Conservation (phyloP, 306 rosid genomes). For the Vachellia pachyceras region DNA sequence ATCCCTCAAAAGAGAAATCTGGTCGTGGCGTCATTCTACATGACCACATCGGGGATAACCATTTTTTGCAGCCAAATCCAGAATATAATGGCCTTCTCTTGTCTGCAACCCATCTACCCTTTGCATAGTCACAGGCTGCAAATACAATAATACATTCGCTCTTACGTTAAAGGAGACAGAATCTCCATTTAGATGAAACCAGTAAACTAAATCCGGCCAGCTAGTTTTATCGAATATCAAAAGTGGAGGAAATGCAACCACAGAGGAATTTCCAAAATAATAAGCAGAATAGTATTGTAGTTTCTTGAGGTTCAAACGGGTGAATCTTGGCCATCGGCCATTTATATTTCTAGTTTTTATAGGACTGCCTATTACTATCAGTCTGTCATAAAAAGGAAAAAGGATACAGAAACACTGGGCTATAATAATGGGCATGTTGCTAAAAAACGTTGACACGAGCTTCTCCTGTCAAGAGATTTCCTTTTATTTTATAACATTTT, state of each 20-base stretch:
- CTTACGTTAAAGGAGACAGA: constrained; percentile 43
- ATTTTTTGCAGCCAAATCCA: constrained; percentile 76
- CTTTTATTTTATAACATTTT: neutral
- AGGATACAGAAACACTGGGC: constrained; percentile 24
- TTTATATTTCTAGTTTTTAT: neutral
- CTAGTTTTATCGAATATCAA: constrained; percentile 19
- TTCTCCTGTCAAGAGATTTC: neutral
- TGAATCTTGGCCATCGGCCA: constrained; percentile 22
- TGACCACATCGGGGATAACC: constrained; percentile 93
- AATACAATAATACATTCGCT: constrained; percentile 36
- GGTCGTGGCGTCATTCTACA: constrained; percentile 81
- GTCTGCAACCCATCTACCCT: constrained; percentile 91
- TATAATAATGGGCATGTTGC: constrained; percentile 22
- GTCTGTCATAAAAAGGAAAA: neutral
- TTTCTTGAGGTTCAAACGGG: constrained; percentile 11
- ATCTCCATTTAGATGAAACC: constrained; percentile 5
- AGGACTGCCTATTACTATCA: constrained; percentile 12
- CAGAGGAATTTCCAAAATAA: constrained; percentile 1
- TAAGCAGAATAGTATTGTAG: constrained; percentile 13
- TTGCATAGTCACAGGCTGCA: constrained; percentile 87
- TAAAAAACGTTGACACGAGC: neutral
- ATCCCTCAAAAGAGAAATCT: constrained; percentile 84
- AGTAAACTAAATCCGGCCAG: constrained; percentile 5
- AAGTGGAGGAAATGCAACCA: constrained; percentile 27
- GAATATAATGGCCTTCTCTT: constrained; percentile 76